phyloP scores from a whole-genome alignment of 2,329 filamentous ascomycete genomes.

The Alternaria solani region DNA sequence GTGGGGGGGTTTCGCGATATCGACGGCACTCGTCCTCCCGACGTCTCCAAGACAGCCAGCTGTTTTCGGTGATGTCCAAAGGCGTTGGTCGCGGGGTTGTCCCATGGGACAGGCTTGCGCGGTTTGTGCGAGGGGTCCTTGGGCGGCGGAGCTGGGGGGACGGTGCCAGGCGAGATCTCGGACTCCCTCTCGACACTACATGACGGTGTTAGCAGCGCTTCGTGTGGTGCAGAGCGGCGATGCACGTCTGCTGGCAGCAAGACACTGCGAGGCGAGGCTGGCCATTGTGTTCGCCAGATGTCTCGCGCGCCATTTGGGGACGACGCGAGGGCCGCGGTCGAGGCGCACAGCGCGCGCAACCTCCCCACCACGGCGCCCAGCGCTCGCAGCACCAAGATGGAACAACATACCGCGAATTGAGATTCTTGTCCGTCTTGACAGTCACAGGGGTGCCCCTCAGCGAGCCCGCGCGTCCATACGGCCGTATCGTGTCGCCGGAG shows the following conservation, averaged over 20 bases:
- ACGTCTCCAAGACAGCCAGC: conserved; percentile 71
- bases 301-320: background rate
- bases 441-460: conserved; percentile 52
- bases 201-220: conserved; percentile 36
- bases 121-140: conserved; percentile 46
- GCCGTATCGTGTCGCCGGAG: conserved; percentile 70
- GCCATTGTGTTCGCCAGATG: conserved; percentile 21
- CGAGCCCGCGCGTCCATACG: conserved; percentile 47
- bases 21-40: conserved; percentile 64
- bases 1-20: conserved; percentile 66
- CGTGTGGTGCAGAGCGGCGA: conserved; percentile 15
- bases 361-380: conserved; percentile 6
- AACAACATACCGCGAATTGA: conserved; percentile 54
- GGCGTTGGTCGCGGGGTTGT: conserved; percentile 65
- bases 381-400: conserved; percentile 15
- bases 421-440: conserved; percentile 65
- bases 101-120: conserved; percentile 59
- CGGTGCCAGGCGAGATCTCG: conserved; percentile 52
- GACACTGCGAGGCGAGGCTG: conserved; percentile 35
- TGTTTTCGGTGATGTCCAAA: conserved; percentile 76
- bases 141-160: conserved; percentile 47
- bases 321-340: conserved; percentile 11
- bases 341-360: conserved; percentile 30
- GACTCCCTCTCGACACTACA: conserved; percentile 56
- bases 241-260: conserved; percentile 30